Base-by-base conservation (phyloP, 208 protist species). In the Tritrichomonas musculus region DNA sequence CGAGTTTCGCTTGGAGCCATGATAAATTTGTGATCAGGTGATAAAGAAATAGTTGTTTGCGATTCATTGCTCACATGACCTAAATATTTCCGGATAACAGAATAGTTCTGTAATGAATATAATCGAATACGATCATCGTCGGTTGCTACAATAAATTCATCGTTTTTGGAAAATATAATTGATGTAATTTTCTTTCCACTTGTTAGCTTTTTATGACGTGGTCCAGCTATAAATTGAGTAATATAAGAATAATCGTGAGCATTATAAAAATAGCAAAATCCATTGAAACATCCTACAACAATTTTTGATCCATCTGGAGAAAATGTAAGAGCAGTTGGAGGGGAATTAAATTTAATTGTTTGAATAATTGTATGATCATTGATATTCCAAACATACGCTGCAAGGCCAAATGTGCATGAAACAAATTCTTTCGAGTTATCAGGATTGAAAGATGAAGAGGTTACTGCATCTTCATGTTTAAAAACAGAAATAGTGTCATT, bases 211-310 rank as follows among this genome's bases (percentile, higher is more conserved):
- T 88, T 88, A 22, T 49, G 41, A 39, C 77, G 77, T 27, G 77
- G 77, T 22, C 77, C 77, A 39, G 47, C 77, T 22, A 88, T 88
- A 27, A 88, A 88, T 57, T 88, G 77, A 39, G 77, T 88, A 57
- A 88, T 49, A 57, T 57, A 57, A 33, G 41, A 36, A 57, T 44
- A 88, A 11, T 88, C 77, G 20, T 25, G 20, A 27, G 47, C 57
- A 30, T 17, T 22, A 30, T 88, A 88, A 33, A 88, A 20, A 39
- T 53, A 57, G 41, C 44, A 44, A 39, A 88, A 88, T 9, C 77
- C 77, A 39, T 88, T 88, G 8, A 88, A 57, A 20, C 77, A 88
- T n/a, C 77, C 77, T 13, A 88, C 44, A 4, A 39, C 77, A 4
- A 88, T 49, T 27, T 88, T n/a, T n/a, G 44, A 41, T 44, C 47